Percentiles rank a stretch among this genome's conserved stretches.
Evolutionary conservation across 2,329 filamentous ascomycete species (phyloP).

Genomic region (Cladosporium colombiae): DNA sequence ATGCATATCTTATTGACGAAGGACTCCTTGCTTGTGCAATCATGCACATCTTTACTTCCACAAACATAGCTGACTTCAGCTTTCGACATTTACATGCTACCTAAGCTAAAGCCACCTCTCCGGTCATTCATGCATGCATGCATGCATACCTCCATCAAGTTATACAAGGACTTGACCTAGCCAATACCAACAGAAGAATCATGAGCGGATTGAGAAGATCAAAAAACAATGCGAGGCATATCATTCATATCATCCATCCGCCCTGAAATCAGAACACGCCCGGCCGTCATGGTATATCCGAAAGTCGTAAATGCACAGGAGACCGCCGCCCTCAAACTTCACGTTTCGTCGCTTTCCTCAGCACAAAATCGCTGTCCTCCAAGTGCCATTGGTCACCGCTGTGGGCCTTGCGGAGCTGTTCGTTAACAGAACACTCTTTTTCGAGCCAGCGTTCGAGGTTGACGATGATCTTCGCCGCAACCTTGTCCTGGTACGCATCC

Average conservation of each 20-base stretch:
- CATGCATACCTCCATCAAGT: neutral
- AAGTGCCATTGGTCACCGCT: neutral
- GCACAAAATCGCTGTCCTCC: neutral
- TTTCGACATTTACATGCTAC: conserved; percentile 12
- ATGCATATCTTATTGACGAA: neutral
- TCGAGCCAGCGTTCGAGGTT: conserved; percentile 27
- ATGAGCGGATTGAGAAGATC: neutral
- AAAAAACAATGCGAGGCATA: neutral
- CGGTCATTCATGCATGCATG: neutral
- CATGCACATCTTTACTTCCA: neutral
- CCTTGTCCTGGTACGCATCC: conserved; percentile 17
- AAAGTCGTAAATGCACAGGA: conserved; percentile 10
- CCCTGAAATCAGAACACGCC: conserved; percentile 8
- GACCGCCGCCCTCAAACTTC: neutral
- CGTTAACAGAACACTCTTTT: neutral
- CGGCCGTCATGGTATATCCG: conserved; percentile 18
- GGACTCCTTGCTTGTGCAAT: neutral
- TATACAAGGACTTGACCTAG: neutral
- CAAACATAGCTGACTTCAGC: neutral
- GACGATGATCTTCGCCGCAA: conserved; percentile 24
- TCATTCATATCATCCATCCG: neutral
- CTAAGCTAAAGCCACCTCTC: neutral
- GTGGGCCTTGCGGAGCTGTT: conserved; percentile 8
- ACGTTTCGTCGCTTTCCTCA: neutral
- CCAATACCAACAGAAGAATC: conserved; percentile 4